Base-by-base conservation (phyloP, 257 asterid genomes). In the Schizonepeta tenuifolia region DNA sequence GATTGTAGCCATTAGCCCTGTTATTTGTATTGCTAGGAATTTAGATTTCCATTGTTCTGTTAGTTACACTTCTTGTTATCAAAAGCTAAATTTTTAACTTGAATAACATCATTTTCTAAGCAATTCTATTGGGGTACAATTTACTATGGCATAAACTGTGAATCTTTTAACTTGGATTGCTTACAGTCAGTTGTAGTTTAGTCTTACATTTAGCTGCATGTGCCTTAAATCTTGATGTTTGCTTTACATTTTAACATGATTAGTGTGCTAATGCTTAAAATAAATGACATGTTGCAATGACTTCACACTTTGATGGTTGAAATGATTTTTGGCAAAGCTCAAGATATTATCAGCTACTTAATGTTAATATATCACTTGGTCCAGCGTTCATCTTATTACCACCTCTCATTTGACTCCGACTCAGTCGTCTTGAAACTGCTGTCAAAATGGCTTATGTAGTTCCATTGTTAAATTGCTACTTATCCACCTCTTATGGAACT, bases 111-210 rank as follows among this genome's bases (percentile, higher is more conserved):
- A 38, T 59, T 26, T 59, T 38, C 28, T 9, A 12, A 35, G 14
- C 7, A 20, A 7, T 55, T 73, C 79, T 35, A 43, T 20, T 58
- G 73, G 78, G 58, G 75, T 5, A 18, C 40, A 22, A 20, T 67
- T 71, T 43, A 4, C 67, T 53, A 31, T 59, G 31, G 18, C 44
- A 51, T 67, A 31, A 20, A 54, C 74, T 31, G n/a, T 38, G 61
- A 24, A 67, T 54, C 8, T 33, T 50, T 56, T 4, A 36, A 31
- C 28, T 67, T 41, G 24, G 31, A 40, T 14, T 49, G 28, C 21
- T 43, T 26, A 15, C 12, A 54, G 28, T 47, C 22, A 24, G 21
- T 46, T 38, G 28, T 13, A 35, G 70, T 57, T 60, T 24, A 6
- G 57, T 51, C 56, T 51, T 44, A 4, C 20, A 43, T 15, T 17